Evolutionary conservation across 148 eudicot species (phyloP).

Genomic region (Dianthus caryophyllus): DNA sequence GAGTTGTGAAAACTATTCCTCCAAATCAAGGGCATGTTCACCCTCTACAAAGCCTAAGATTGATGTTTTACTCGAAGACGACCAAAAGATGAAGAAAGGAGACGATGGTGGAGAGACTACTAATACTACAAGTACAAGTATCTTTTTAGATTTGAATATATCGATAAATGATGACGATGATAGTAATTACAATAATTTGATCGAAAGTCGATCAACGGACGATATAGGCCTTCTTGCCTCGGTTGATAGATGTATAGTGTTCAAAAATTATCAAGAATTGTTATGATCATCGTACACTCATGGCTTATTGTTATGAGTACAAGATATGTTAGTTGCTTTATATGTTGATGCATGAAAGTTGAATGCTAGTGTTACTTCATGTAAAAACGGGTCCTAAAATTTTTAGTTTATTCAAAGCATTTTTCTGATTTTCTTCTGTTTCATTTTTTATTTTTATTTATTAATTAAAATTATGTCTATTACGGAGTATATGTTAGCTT

Average conservation of each 20-base stretch:
- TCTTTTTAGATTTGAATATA: constrained; percentile 71
- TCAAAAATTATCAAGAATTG: constrained; percentile 37
- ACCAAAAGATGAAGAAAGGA: constrained; percentile 1
- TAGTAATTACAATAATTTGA: constrained; percentile 27
- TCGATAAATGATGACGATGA: constrained; percentile 47
- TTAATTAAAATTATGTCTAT: no score
- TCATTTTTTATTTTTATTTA: no score
- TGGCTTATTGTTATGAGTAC: background rate
- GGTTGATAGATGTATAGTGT: constrained; percentile 51
- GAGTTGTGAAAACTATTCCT: constrained; percentile 56
- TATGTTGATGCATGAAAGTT: background rate
- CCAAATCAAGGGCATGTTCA: constrained; percentile 61
- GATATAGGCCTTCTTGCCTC: constrained; percentile 57
- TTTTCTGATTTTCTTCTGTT: no score
- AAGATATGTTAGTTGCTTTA: background rate
- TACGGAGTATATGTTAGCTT: no score
- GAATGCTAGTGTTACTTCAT: no score
- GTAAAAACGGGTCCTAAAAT: no score
- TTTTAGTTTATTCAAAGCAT: no score
- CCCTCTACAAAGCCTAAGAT: constrained; percentile 40
- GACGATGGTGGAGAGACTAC: constrained; percentile 17
- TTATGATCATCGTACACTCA: constrained; percentile 25
- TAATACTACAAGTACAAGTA: constrained; percentile 31
- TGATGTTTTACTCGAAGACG: constrained; percentile 22
- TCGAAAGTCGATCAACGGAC: constrained; percentile 32